Base-by-base conservation (phyloP, 2,329 filamentous ascomycete genomes). In the Talaromyces amestolkiae region DNA sequence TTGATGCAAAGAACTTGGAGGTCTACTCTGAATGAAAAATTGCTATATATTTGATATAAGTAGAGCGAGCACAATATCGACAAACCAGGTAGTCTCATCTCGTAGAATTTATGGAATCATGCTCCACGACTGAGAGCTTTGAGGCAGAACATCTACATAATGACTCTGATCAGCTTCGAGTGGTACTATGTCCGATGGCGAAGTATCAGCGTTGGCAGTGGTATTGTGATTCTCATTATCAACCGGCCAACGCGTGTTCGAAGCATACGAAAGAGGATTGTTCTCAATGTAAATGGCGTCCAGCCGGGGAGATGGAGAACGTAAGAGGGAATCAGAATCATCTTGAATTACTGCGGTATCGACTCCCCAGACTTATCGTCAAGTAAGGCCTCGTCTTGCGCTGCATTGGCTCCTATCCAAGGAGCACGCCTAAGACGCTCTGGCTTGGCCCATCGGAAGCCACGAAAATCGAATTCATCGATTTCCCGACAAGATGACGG, bases 381-480 rank as follows among this genome's bases (percentile, higher is more conserved):
- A 15, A 59, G 56, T n/a, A 59, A 39, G 43, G 39, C 15, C 17
- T 59, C 56, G 35, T 59, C 56, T 17, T 59, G n/a, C 15, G 35
- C 35, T 31, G 19, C 56, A 35, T 59, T 27, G 31, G 51, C 51
- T 17, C 13, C 51, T 54, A 54, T 54, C 24, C 35, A 59, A 13
- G 33, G 56, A 43, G 24, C 66, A 8, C 65, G 68, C 13, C 66
- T 66, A 27, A 70, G 53, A 15, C 69, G 63, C 49, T 71, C 69
- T 3, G 69, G 47, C 27, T 68, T 70, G 11, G 69, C 69, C 66
- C 65, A 68, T 24, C 65, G 64, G 43, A 71, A 71, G 33, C 70
- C 69, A 5, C 67, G 67, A 58, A 71, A 71, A 60, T 71, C 69
- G 53, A 64, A 71, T 45, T 71, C 69, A 4, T 66, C 69, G 5